phyloP scores from a whole-genome alignment of 2,329 filamentous ascomycete species.

The Akanthomyces muscarius region DNA sequence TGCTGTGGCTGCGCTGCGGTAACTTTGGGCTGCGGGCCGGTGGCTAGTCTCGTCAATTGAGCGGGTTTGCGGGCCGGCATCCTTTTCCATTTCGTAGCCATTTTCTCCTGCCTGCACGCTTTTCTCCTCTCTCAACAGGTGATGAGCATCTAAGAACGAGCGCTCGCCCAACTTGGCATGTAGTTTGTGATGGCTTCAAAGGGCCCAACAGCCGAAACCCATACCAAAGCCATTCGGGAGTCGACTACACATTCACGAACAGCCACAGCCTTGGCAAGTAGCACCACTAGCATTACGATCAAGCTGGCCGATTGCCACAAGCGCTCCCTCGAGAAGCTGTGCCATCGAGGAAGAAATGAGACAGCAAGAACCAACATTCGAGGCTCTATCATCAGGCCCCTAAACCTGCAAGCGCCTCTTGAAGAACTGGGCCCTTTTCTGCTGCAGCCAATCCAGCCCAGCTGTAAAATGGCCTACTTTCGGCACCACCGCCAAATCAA shows the following conservation, averaged over 20 bases:
- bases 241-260: background rate
- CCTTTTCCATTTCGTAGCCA: no score
- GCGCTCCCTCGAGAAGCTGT: no score
- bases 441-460: background rate
- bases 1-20: background rate
- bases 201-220: background rate
- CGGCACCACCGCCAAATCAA: conserved; percentile 2
- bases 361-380: no score
- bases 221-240: background rate
- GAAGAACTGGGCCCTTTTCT: background rate
- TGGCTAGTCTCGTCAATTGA: no score
- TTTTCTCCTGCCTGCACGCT: no score
- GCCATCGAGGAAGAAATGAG: no score
- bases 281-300: background rate
- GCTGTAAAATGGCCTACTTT: background rate
- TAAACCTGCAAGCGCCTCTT: background rate
- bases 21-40: no score
- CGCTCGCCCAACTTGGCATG: background rate
- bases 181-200: background rate
- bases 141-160: no score
- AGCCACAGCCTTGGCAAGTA: background rate
- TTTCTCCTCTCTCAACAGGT: no score
- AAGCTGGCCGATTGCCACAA: background rate
- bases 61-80: no score
- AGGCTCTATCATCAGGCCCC: no score